Evolutionary conservation across 2,329 filamentous ascomycete genomes (phyloP).

Genomic region (Xylariomycetidae sp.): DNA sequence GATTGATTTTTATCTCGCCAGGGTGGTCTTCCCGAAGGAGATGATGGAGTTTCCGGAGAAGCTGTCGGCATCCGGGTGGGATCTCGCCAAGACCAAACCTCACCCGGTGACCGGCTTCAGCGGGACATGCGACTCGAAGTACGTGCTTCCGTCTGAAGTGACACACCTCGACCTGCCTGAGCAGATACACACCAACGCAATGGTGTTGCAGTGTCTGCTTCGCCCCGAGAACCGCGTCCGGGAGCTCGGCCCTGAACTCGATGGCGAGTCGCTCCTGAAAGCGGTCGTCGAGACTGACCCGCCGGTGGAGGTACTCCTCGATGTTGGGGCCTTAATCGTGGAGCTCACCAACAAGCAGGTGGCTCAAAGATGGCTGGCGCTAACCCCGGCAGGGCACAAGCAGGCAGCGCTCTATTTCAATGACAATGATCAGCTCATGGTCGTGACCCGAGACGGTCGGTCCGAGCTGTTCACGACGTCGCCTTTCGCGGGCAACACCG

Average conservation of each 20-base stretch:
- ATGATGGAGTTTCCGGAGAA: slow-evolving; percentile 58
- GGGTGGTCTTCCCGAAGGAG: slow-evolving; percentile 54
- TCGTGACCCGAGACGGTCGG: slow-evolving; percentile 35
- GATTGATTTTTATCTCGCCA: slow-evolving; percentile 57
- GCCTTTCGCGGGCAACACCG: background rate
- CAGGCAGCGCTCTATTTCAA: slow-evolving; percentile 49
- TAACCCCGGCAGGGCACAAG: slow-evolving; percentile 30
- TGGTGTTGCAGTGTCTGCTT: slow-evolving; percentile 54
- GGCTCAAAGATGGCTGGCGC: slow-evolving; percentile 42
- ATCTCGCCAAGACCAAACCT: slow-evolving; percentile 42
- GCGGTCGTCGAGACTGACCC: slow-evolving; percentile 1
- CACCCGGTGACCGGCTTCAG: slow-evolving; percentile 59
- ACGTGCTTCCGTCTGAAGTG: slow-evolving; percentile 53
- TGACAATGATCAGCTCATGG: slow-evolving; percentile 35
- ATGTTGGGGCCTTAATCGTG: slow-evolving; percentile 58
- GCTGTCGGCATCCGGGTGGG: slow-evolving; percentile 60
- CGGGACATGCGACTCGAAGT: slow-evolving; percentile 61
- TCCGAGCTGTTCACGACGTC: slow-evolving; percentile 34
- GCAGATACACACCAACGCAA: slow-evolving; percentile 54
- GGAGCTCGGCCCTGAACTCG: background rate
- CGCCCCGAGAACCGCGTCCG: slow-evolving; percentile 32
- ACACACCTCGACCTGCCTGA: slow-evolving; percentile 51
- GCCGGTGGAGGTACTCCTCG: slow-evolving; percentile 43
- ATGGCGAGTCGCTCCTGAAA: background rate
- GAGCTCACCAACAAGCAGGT: slow-evolving; percentile 51